Conservation (phyloP, 805 yeast species). For the Zygoascus biomembranicola region DNA sequence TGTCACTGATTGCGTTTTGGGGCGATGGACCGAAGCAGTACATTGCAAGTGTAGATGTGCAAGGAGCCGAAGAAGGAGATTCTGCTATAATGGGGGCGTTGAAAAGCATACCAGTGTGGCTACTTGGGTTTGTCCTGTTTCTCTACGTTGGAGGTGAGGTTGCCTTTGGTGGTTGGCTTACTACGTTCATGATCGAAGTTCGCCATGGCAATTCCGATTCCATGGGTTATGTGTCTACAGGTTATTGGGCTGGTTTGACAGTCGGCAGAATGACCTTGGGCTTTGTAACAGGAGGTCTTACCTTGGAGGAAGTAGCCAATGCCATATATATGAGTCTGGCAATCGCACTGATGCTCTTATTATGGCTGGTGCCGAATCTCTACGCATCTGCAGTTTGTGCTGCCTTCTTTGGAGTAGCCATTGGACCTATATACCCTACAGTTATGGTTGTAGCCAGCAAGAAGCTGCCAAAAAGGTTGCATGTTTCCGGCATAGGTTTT, state of each 20-base stretch:
- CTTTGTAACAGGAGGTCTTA: slow-evolving; percentile 26
- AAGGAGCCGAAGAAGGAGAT: not conserved
- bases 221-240: slow-evolving; percentile 58
- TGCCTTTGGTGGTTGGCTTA: slow-evolving; percentile 62
- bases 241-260: slow-evolving; percentile 66
- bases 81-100: slow-evolving; percentile 1
- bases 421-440: slow-evolving; percentile 70
- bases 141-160: slow-evolving; percentile 66
- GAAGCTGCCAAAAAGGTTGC: slow-evolving; percentile 49
- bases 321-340: slow-evolving; percentile 30
- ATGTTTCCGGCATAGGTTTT: slow-evolving; percentile 62
- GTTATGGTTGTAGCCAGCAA: slow-evolving; percentile 57
- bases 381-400: slow-evolving; percentile 39
- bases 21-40: slow-evolving; percentile 18
- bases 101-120: slow-evolving; percentile 25
- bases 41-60: slow-evolving; percentile 1
- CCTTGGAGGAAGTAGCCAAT: slow-evolving; percentile 13
- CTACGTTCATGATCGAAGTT: slow-evolving; percentile 49
- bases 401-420: slow-evolving; percentile 46
- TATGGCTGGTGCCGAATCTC: slow-evolving; percentile 43
- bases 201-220: slow-evolving; percentile 39
- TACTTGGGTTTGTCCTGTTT: slow-evolving; percentile 46
- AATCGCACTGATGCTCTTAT: slow-evolving; percentile 32
- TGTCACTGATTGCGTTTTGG: slow-evolving; percentile 38
- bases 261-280: slow-evolving; percentile 48